Evolutionary conservation across 2,329 filamentous ascomycete species (phyloP).

Genomic region (Metarhizium humberi): DNA sequence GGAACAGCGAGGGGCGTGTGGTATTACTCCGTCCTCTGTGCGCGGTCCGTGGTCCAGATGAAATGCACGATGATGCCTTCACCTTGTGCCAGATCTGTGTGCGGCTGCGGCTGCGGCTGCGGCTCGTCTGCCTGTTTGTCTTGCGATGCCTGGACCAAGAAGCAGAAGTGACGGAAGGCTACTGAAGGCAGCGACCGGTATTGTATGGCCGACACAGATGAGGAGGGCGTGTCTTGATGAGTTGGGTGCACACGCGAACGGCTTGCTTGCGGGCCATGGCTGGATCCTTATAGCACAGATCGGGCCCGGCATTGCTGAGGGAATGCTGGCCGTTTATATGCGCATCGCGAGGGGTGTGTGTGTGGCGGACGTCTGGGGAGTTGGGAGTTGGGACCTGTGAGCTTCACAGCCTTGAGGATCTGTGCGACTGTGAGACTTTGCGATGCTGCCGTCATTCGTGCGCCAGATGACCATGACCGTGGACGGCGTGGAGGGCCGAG

Average conservation of each 20-base stretch:
- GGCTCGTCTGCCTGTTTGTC: not conserved
- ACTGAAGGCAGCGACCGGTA: not conserved
- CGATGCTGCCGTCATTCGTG: not conserved
- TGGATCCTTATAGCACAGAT: not conserved
- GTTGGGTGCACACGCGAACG: not conserved
- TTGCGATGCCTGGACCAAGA: not conserved
- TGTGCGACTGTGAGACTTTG: not conserved
- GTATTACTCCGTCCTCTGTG: not conserved
- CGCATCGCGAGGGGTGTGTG: conserved; percentile 12
- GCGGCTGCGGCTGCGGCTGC: not conserved
- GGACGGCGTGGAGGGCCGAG: no score
- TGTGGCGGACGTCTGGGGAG: not conserved
- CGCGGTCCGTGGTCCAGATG: not conserved
- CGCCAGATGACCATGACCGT: no score
- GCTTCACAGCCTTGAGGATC: no score
- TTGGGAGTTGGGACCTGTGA: not conserved
- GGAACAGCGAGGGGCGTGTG: conserved; percentile 1
- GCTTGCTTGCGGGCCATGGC: not conserved
- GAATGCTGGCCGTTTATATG: conserved; percentile 41
- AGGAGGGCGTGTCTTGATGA: not conserved
- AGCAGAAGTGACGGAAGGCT: not conserved
- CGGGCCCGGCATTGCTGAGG: conserved; percentile 11
- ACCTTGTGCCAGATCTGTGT: conserved; percentile 2
- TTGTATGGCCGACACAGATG: not conserved
- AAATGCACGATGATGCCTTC: conserved; percentile 5